Base-by-base conservation (phyloP, 345 rosid genomes). In the Carallia brachiata region DNA sequence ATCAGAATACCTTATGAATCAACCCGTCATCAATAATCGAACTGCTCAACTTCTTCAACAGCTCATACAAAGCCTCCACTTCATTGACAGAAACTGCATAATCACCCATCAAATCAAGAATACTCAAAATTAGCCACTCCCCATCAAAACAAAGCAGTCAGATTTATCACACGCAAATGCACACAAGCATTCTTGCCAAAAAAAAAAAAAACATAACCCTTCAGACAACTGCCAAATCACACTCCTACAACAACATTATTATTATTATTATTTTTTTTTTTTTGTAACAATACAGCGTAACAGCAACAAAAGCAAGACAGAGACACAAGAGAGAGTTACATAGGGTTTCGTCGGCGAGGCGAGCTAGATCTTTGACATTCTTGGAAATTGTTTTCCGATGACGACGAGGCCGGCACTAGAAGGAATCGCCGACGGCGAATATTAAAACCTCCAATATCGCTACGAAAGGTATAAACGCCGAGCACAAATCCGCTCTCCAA, bases 31-130 rank as follows among this genome's bases (percentile, higher is more conserved):
- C 83, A 50, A 88, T 74, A 52, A 91, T 82, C 0, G 90, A 89
- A 75, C 80, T 76, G 59, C 96, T 87, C 66, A 89, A 47, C 75
- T 82, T 86, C 90, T 86, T 85, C 76, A 80, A 91, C 28, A 91
- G 80, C 83, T 85, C 96, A 60, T 74, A 75, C 77, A 91, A 73
- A 2, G 96, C 93, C 81, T 89, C 93, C 78, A 91, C 75, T 68
- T 91, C 96, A 61, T 86, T 88, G 23, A 88, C 83, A 28, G 89
- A 74, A 75, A 91, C 93, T 88, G 84, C 84, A 67, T 39, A 34
- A 23, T 23, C 48, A 56, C 12, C n/a, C n/a, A 40, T 44, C 50
- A 44, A 10, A 44, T 13, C 50, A 44, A 44, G 50, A 44, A 44
- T 44, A 44, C 50, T 44, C 50, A 12, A 44, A 23, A 44, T 44